A percentile compares a stretch with the other conserved stretches of the same genome.
phyloP scores from a whole-genome alignment of 179 eudicot genomes.

The Pouteria campechiana region DNA sequence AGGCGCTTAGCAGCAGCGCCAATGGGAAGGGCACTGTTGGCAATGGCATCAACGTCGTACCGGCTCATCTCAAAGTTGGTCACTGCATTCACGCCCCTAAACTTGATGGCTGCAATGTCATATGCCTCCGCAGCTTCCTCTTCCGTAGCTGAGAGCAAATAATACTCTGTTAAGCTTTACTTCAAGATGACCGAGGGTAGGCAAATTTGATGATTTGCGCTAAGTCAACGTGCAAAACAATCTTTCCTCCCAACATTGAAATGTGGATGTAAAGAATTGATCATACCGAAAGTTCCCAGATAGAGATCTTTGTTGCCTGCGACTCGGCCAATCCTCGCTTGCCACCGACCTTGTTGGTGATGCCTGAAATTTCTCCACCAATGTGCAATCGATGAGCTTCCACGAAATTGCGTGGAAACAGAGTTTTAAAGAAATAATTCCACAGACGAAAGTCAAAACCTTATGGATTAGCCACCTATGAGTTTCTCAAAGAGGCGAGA shows the following conservation, averaged over 20 bases:
- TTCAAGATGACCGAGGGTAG: no score
- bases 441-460: no score
- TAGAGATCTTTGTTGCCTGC: slow-evolving; percentile 94
- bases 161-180: no score
- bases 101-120: slow-evolving; percentile 90
- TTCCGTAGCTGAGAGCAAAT: slow-evolving; percentile 54
- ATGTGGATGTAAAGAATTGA: neutral
- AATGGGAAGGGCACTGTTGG: slow-evolving; percentile 64
- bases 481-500: no score
- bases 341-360: slow-evolving; percentile 99
- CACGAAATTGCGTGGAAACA: neutral
- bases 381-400: neutral
- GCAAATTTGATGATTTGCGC: no score
- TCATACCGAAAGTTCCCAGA: slow-evolving; percentile 80
- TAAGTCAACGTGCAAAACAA: neutral
- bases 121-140: slow-evolving; percentile 98
- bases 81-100: slow-evolving; percentile 73
- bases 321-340: slow-evolving; percentile 96
- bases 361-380: slow-evolving; percentile 34
- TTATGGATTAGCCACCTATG: no score
- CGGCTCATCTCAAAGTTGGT: slow-evolving; percentile 83
- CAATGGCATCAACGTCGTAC: slow-evolving; percentile 70
- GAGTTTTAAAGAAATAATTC: neutral
- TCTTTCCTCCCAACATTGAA: no score
- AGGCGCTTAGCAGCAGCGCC: slow-evolving; percentile 75